These are phyloP conservation scores for Gliomastix tumulicola DNA, from an alignment of 2,329 filamentous ascomycete genomes.

Conservation along the genomic window DNA sequence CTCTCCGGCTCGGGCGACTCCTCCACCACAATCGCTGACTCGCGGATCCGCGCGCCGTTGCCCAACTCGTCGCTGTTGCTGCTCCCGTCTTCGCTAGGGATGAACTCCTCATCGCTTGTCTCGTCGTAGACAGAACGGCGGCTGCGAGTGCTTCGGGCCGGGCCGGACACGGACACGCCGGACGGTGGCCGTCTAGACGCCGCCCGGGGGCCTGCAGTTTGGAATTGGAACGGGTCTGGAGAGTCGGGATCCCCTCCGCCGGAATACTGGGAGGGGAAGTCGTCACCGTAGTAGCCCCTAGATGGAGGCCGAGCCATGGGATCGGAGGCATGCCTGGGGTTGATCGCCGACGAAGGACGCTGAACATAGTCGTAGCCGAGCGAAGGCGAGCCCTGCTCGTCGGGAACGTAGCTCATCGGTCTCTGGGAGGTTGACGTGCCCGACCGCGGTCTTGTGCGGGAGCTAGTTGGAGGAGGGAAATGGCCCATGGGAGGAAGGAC, in stretches of 20 bases:
- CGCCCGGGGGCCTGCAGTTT: constrained; percentile 35
- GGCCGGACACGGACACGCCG: constrained; percentile 17
- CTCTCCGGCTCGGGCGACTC: constrained; percentile 19
- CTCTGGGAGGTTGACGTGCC: constrained; percentile 31
- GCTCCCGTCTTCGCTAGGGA: constrained; percentile 17
- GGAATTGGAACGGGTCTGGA: constrained; percentile 45
- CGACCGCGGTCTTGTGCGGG: constrained; percentile 32
- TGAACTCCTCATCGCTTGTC: constrained; percentile 19
- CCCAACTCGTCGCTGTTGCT: constrained; percentile 28
- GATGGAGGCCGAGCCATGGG: constrained; percentile 23
- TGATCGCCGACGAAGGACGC: constrained; percentile 16
- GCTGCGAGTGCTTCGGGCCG: constrained; percentile 20
- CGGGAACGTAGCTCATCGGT: constrained; percentile 20
- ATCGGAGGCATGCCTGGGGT: constrained; percentile 37
- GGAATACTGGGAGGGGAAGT: constrained; percentile 18
- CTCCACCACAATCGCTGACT: constrained; percentile 29
- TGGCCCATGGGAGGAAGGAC: constrained; percentile 42
- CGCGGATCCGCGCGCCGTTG: constrained; percentile 22
- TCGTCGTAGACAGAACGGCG: constrained; percentile 21
- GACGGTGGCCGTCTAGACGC: constrained; percentile 23
- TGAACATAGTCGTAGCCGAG: constrained; percentile 38
- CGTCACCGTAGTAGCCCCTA: constrained; percentile 21
- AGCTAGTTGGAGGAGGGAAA: constrained; percentile 37
- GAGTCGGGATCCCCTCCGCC: constrained; percentile 14
- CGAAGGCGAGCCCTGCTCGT: constrained; percentile 30